Conservation (phyloP, 345 rosid genomes). For the Cochlearia excelsa region DNA sequence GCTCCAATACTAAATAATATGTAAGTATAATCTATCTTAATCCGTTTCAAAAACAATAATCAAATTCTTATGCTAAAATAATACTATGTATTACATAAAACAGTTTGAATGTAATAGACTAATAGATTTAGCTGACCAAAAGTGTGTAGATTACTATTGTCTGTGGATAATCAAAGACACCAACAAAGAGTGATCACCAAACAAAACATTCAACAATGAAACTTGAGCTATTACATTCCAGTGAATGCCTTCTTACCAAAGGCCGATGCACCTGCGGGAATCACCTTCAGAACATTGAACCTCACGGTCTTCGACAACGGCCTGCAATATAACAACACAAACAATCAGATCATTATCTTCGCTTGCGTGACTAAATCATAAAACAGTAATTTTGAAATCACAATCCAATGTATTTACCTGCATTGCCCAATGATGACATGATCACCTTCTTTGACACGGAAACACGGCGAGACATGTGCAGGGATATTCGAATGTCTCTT, state of each 20-base stretch:
- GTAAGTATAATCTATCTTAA: too few relatives aligned
- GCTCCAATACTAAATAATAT: slow-evolving; percentile 38
- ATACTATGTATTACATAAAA: too few relatives aligned
- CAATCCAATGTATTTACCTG: slow-evolving; percentile 40
- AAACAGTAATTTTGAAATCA: too few relatives aligned
- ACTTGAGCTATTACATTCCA: slow-evolving; percentile 38
- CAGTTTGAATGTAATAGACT: too few relatives aligned
- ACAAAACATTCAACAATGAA: slow-evolving; percentile 19
- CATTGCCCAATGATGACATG: slow-evolving; percentile 57
- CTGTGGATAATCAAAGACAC: slow-evolving; percentile 6
- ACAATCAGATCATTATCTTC: too few relatives aligned
- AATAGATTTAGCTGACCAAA: too few relatives aligned
- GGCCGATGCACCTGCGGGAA: slow-evolving; percentile 74
- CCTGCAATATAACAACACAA: slow-evolving; percentile 32
- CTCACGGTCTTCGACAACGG: slow-evolving; percentile 59
- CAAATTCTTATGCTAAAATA: too few relatives aligned
- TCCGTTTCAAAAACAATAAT: slow-evolving; percentile 25
- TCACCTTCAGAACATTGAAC: slow-evolving; percentile 43
- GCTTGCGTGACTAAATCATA: not conserved
- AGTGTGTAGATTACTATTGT: too few relatives aligned
- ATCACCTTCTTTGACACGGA: slow-evolving; percentile 46
- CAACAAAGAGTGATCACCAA: slow-evolving; percentile 16
- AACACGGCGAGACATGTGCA: slow-evolving; percentile 65
- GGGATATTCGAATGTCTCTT: slow-evolving; percentile 34
- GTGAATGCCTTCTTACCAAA: slow-evolving; percentile 70